Evolutionary conservation across 176 grass and related monocot genomes (phyloP), one percentile per base, ranked within the genome.

Genomic region (Avena eriantha): DNA sequence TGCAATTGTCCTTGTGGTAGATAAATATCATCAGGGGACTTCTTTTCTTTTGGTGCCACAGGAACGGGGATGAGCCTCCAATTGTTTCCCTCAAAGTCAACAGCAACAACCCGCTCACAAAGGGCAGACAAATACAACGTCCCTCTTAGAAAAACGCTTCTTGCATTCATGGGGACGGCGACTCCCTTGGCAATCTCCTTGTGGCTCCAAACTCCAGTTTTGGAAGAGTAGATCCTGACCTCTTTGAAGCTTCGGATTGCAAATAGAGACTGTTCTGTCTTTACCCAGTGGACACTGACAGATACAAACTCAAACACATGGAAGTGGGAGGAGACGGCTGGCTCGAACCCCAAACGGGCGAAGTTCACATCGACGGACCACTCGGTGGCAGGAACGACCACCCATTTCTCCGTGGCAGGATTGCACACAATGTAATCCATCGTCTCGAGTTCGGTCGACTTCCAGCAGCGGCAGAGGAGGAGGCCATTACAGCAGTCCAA

Each of bases 271-370:
- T 1, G 15, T 54, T 54, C 3, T 49, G 10, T 49, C 10, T 26
- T 39, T 39, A 39, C 36, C 26, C 29, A 66, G 26, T 33, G 3
- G 23, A 66, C 5, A 29, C 18, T n/a, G 19, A 16, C 6, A 36
- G 31, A 7, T 41, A 36, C 67, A 41, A 70, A 70, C 68, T 70
- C 68, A 39, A 70, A n/a, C 68, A 70, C 68, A 39, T 70, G 34
- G 68, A 70, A 70, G 68, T 70, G 68, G 8, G 18, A 43, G 18
- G 68, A 70, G 68, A 70, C 4, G 18, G 17, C 18, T 0, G 68
- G 35, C 19, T 70, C 68, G 18, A 43, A 70, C 68, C 8, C 68
- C 36, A 70, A 43, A 35, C 34, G 68, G 10, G 3, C 9, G 35
- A 2, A 3, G 14, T 3, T 6, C 31, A 21, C 17, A 3, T 11